Evolutionary conservation across 495 filamentous ascomycete species (phyloP).

Genomic region (Choiromyces venosus): DNA sequence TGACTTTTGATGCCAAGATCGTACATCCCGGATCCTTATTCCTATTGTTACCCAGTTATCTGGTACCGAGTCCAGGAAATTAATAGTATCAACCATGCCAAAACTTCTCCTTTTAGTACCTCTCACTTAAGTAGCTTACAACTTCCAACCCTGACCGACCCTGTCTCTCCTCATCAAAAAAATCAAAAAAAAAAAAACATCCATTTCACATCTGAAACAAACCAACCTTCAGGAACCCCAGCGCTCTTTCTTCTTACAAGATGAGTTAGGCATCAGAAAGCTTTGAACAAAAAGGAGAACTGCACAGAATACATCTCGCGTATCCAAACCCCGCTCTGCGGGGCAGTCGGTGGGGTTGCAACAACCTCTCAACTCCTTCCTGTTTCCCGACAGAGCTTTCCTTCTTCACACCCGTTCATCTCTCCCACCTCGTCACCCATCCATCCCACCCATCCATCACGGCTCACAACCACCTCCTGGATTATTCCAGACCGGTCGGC

Average conservation of each 20-base stretch:
- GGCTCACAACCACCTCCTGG: not conserved
- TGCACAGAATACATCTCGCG: conserved; percentile 29
- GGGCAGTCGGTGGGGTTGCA: conserved; percentile 29
- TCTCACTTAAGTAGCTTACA: not conserved
- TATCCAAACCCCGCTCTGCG: conserved; percentile 24
- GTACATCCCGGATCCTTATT: conserved; percentile 35
- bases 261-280: not conserved
- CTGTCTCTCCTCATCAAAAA: not conserved
- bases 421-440: not conserved
- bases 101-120: not conserved
- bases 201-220: not conserved
- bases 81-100: conserved; percentile 23
- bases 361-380: not conserved
- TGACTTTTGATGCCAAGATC: no score
- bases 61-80: conserved; percentile 31
- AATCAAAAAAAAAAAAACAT: not conserved
- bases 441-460: not conserved
- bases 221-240: not conserved
- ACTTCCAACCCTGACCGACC: not conserved
- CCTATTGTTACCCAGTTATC: conserved; percentile 29
- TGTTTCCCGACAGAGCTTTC: not conserved
- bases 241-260: not conserved
- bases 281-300: not conserved
- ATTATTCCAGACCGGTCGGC: not conserved
- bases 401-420: not conserved